These are phyloP conservation scores for Crithidia acanthocephali DNA, from an alignment of 208 protist species.

Conservation along the genomic window DNA sequence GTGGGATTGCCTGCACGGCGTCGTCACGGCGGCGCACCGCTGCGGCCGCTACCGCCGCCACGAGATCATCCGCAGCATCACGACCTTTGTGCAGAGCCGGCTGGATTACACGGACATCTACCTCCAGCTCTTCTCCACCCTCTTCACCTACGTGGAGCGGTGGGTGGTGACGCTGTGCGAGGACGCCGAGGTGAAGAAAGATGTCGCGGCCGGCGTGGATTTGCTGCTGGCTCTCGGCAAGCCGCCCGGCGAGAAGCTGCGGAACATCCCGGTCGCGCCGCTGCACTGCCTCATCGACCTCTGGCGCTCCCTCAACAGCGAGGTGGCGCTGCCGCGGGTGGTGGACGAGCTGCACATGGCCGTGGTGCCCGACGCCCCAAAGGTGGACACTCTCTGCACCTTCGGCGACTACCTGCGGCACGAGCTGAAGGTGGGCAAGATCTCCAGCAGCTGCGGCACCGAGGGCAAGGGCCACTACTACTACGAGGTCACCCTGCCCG, in stretches of 20 bases:
- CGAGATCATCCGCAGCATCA: constrained; percentile 71
- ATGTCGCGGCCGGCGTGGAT: constrained; percentile 82
- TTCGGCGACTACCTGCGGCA: constrained; percentile 82
- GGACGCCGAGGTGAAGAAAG: constrained; percentile 57
- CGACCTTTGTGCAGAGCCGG: constrained; percentile 55
- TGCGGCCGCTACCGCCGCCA: constrained; percentile 74
- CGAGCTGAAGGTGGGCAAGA: constrained; percentile 87
- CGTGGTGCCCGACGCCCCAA: constrained; percentile 9
- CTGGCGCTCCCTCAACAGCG: constrained; percentile 56
- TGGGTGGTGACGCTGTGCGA: constrained; percentile 38
- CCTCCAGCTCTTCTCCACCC: constrained; percentile 68
- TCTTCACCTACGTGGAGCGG: constrained; percentile 78
- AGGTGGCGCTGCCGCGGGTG: constrained; percentile 55
- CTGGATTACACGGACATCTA: constrained; percentile 37
- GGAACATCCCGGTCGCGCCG: constrained; percentile 67
- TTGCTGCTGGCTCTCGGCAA: constrained; percentile 63
- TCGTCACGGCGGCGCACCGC: constrained; percentile 79
- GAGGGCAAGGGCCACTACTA: constrained; percentile 67
- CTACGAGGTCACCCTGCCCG: constrained; percentile 86
- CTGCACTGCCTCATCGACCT: constrained; percentile 87
- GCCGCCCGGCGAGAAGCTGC: constrained; percentile 41
- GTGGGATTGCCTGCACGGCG: constrained; percentile 89
- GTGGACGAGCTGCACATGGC: constrained; percentile 60
- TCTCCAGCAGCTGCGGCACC: constrained; percentile 64
- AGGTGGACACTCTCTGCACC: constrained; percentile 60